These are phyloP conservation scores for Agaricus subrufescens DNA, from an alignment of 768 basidiomycete species.

Conservation along the genomic window DNA sequence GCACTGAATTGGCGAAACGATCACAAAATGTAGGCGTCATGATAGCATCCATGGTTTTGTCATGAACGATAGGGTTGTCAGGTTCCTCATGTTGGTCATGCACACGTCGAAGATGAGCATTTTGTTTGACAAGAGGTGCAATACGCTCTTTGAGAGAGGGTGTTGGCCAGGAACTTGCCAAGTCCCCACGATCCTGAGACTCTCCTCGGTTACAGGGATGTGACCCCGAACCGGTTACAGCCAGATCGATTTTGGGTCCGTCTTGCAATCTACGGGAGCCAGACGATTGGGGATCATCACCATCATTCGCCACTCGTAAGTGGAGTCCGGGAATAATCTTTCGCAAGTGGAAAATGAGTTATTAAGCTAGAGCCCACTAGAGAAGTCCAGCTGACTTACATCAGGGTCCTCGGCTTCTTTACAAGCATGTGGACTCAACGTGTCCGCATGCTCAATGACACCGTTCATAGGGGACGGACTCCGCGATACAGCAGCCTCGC, in stretches of 20 bases:
- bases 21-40: constrained; percentile 5
- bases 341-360: neutral
- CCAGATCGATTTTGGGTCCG: no score
- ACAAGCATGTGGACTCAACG: neutral
- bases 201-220: neutral
- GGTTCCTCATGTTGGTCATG: neutral
- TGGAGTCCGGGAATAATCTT: neutral
- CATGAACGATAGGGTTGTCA: neutral
- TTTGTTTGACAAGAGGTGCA: constrained; percentile 15
- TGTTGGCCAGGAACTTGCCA: neutral
- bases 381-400: neutral
- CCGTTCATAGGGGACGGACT: neutral
- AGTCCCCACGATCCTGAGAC: neutral
- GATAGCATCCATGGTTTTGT: neutral
- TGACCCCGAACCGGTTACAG: no score
- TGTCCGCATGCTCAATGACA: neutral
- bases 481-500: neutral
- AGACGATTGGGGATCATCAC: neutral
- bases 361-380: neutral
- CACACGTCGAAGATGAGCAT: neutral
- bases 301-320: neutral
- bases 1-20: neutral
- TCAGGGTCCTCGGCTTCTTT: neutral
- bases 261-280: neutral
- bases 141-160: constrained; percentile 12